These are phyloP conservation scores for Suillus americanus DNA, from an alignment of 768 basidiomycete genomes.

Conservation along the genomic window DNA sequence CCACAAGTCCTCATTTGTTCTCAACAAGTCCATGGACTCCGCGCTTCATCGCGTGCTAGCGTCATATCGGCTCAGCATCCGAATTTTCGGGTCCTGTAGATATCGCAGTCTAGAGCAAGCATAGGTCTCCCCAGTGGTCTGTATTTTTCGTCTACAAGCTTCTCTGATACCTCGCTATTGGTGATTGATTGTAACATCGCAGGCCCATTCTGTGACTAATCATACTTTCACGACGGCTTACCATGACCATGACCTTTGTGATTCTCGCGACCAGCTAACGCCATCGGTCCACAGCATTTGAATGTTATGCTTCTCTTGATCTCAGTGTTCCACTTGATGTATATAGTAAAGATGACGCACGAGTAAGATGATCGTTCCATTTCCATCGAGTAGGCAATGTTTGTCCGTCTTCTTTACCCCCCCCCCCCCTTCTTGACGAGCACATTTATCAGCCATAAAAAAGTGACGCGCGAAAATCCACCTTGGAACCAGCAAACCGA, in stretches of 20 bases:
- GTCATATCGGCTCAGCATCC: background rate
- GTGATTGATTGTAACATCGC: background rate
- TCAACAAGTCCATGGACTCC: background rate
- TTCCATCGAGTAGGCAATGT: background rate
- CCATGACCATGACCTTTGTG: background rate
- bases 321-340: background rate
- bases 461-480: background rate
- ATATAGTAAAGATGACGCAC: background rate
- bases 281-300: background rate
- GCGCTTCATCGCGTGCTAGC: background rate
- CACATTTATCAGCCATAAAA: background rate
- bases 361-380: background rate
- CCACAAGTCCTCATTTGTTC: background rate
- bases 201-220: background rate
- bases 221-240: background rate
- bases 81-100: background rate
- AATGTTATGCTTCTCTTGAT: background rate
- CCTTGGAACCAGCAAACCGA: background rate
- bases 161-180: background rate
- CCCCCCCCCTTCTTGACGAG: background rate
- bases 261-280: background rate
- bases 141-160: background rate
- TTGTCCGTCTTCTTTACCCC: background rate
- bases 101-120: no score
- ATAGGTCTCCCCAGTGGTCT: background rate